A percentile compares a stretch with the other conserved stretches of the same genome.
phyloP scores from a whole-genome alignment of 2,329 filamentous ascomycete species.

The Tolypocladium paradoxum region DNA sequence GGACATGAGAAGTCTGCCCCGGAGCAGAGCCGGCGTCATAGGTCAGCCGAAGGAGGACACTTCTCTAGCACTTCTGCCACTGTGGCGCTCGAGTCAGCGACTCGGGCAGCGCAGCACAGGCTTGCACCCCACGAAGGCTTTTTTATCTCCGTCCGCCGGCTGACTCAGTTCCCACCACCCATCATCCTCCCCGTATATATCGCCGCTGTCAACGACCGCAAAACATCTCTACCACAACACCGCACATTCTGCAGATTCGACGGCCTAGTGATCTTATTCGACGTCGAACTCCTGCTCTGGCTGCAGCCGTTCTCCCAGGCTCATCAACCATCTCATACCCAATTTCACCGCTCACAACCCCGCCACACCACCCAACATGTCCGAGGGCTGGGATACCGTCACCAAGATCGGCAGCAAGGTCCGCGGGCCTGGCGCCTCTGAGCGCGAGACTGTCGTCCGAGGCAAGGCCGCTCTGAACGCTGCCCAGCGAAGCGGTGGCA shows the following conservation, averaged over 20 bases:
- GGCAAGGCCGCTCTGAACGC: slow-evolving; percentile 80
- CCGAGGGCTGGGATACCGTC: slow-evolving; percentile 65
- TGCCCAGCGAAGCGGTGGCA: slow-evolving; percentile 66
- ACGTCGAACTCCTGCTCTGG: neutral
- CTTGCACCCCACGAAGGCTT: slow-evolving; percentile 10
- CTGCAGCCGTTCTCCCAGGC: neutral
- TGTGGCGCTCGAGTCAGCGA: neutral
- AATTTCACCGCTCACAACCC: neutral
- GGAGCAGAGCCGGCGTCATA: too few relatives aligned
- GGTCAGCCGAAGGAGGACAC: neutral
- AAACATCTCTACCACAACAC: neutral
- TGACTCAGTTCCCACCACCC: slow-evolving; percentile 22
- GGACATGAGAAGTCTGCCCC: too few relatives aligned
- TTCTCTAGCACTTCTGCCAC: slow-evolving; percentile 8
- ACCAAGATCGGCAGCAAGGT: slow-evolving; percentile 92
- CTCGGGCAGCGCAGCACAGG: slow-evolving; percentile 5
- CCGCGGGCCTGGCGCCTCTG: slow-evolving; percentile 51
- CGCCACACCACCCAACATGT: slow-evolving; percentile 1
- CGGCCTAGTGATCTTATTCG: neutral
- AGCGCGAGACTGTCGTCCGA: slow-evolving; percentile 80
- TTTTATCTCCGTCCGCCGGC: slow-evolving; percentile 20
- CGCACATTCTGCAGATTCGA: neutral
- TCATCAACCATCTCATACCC: neutral
- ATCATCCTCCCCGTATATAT: slow-evolving; percentile 19
- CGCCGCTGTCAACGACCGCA: slow-evolving; percentile 3